Conservation (phyloP, 306 rosid species). For the Cotoneaster glaucophyllus region DNA sequence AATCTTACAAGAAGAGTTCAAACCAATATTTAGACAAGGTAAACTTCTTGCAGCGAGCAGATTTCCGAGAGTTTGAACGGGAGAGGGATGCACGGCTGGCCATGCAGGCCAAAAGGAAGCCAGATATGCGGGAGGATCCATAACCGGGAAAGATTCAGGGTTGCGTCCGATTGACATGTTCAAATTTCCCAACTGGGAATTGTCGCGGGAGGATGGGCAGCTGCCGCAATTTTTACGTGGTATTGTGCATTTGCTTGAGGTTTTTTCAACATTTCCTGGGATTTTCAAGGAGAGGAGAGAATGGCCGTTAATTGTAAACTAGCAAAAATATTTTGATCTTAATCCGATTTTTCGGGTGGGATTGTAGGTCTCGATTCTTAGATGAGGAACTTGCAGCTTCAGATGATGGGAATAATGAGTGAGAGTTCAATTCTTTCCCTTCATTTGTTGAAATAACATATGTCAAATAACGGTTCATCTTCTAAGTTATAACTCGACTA, state of each 20-base stretch:
- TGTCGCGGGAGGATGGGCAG: neutral
- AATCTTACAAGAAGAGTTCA: conserved; percentile 96
- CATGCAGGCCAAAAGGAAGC: conserved; percentile 65
- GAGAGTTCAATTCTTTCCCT: neutral
- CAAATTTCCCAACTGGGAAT: neutral
- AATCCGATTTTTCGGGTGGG: neutral
- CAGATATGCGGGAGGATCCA: conserved; percentile 75
- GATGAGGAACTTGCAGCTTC: neutral
- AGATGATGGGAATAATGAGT: neutral
- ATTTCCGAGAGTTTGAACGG: conserved; percentile 90
- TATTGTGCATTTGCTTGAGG: conserved; percentile 17
- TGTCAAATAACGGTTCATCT: neutral
- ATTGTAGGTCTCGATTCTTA: neutral
- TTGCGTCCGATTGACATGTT: conserved; percentile 2
- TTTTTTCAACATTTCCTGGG: conserved; percentile 11
- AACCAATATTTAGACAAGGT: conserved; percentile 87
- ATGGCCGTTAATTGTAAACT: conserved; percentile 15
- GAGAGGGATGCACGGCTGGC: conserved; percentile 93
- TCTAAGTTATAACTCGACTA: too few species aligned
- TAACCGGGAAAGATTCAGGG: conserved; percentile 20
- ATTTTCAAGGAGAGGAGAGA: conserved; percentile 11
- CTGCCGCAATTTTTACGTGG: conserved; percentile 8
- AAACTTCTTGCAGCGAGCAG: conserved; percentile 87
- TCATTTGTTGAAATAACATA: neutral
- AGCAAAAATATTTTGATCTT: conserved; percentile 3